Percentiles rank a stretch among this genome's conserved stretches.
Conservation (phyloP, 345 rosid genomes). For the Pugionium dolabratum region DNA sequence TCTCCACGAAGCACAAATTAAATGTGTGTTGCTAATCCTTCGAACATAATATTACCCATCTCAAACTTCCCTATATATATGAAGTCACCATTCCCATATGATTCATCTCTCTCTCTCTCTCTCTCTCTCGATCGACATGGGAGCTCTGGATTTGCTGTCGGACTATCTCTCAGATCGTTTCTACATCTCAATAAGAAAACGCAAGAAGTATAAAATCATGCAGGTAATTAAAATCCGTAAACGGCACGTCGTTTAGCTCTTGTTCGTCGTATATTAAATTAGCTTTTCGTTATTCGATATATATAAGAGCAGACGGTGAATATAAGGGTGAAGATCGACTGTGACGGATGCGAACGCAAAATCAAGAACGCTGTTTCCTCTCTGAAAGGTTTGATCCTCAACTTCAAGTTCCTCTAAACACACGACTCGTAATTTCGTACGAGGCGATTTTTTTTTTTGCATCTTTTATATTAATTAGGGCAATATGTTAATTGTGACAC, state of each 20-base stretch:
- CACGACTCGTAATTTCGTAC: not conserved
- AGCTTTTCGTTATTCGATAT: not conserved
- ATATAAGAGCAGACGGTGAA: conserved; percentile 43
- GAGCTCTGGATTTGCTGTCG: conserved; percentile 43
- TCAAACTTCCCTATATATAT: conserved; percentile 30
- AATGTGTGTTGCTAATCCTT: conserved; percentile 7
- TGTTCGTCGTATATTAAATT: not conserved
- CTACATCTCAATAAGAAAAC: conserved; percentile 36
- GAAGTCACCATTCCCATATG: not conserved
- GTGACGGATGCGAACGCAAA: conserved; percentile 57
- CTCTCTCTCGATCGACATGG: conserved; percentile 33
- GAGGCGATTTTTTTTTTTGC: no score
- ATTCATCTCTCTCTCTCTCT: conserved; percentile 4
- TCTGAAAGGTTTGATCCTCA: conserved; percentile 43
- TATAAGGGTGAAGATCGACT: conserved; percentile 53
- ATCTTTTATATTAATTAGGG: conserved; percentile 7
- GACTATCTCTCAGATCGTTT: conserved; percentile 40
- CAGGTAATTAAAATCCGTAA: conserved; percentile 36
- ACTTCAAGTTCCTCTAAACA: not conserved
- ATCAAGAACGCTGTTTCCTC: conserved; percentile 52
- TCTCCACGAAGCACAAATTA: not conserved
- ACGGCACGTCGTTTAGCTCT: conserved; percentile 5
- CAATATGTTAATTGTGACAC: not conserved
- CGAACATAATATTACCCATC: conserved; percentile 16
- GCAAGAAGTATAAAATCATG: conserved; percentile 51